Percentiles rank a stretch among this genome's conserved stretches.
These are phyloP conservation scores for Patellaria atrata DNA, from an alignment of 495 filamentous ascomycete species.

Conservation along the genomic window DNA sequence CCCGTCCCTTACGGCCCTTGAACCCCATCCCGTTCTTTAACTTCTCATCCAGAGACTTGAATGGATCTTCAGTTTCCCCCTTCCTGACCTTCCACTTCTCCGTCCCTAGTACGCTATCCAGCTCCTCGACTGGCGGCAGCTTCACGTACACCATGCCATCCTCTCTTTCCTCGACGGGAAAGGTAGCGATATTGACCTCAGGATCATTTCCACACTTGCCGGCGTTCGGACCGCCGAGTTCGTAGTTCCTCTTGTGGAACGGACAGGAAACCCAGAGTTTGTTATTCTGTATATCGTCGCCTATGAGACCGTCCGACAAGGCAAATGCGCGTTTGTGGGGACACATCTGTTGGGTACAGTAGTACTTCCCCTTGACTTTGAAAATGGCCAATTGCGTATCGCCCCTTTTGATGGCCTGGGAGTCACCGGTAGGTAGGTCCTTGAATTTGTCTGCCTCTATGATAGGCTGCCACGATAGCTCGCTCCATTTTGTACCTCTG, in stretches of 20 bases:
- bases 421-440: conserved; percentile 54
- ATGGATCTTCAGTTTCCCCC: conserved; percentile 48
- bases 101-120: conserved; percentile 73
- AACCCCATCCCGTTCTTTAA: conserved; percentile 34
- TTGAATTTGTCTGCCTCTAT: conserved; percentile 59
- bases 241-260: conserved; percentile 85
- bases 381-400: conserved; percentile 90
- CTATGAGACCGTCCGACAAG: conserved; percentile 73
- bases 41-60: conserved; percentile 56
- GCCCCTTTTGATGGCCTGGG: conserved; percentile 65
- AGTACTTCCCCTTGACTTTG: conserved; percentile 70
- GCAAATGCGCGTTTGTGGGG: conserved; percentile 91
- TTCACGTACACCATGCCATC: conserved; percentile 80
- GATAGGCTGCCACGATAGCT: conserved; percentile 72
- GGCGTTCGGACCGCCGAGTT: conserved; percentile 50
- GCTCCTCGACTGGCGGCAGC: conserved; percentile 70
- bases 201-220: conserved; percentile 70
- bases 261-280: conserved; percentile 83
- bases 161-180: conserved; percentile 60
- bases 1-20: conserved; percentile 41
- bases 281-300: conserved; percentile 40
- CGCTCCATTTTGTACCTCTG: conserved; percentile 55
- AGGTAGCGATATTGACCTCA: conserved; percentile 69
- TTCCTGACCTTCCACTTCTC: conserved; percentile 70
- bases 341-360: conserved; percentile 96